Base-by-base conservation (phyloP, 257 asterid genomes). In the Forsythia viridissima region DNA sequence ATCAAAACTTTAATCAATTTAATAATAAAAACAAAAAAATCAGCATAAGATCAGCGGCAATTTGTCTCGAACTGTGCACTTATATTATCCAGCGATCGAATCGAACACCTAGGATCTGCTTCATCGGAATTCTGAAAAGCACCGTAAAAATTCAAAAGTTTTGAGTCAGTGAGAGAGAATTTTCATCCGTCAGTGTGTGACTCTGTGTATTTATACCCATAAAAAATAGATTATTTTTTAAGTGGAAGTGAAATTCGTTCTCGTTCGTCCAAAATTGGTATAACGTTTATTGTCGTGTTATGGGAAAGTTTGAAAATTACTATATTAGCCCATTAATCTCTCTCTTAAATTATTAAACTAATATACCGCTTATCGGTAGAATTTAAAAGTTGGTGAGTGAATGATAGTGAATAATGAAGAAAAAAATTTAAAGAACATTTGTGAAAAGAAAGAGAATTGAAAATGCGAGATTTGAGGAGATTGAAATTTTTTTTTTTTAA, bases 101-200 rank as follows among this genome's bases (percentile, higher is more conserved):
- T 69, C 88, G 80, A 80, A 73, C 82, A 82, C 82, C 78, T 37
- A 79, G 83, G 91, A 87, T 89, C 95, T 85, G 85, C 87, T 80
- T 67, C 87, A 43, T 74, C 83, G 13, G 80, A 81, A 81, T 74
- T 79, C 75, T 44, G 71, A 69, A 72, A 81, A 80, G 74, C 82
- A 63, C 40, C 16, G 70, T 24, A 21, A 63, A 63, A 63, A 24
- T 24, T 30, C 70, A 63, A 63, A 63, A 63, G 8, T 63, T 51
- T 21, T 24, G 8, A 24, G 70, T 63, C 70, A 63, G 38, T 63
- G 15, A 20, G 39, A 10, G 39, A 30, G 70, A 10, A 63, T 63
- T 63, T 24, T 63, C 70, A 63, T 63, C 70, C 40, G 70, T 63
- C 70, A 63, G 39, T 3, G 40, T 11, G 70, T 30, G n/a, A 30